Conservation (phyloP, 1,284 basidiomycete species). For the Cryptococcus wingfieldii region DNA sequence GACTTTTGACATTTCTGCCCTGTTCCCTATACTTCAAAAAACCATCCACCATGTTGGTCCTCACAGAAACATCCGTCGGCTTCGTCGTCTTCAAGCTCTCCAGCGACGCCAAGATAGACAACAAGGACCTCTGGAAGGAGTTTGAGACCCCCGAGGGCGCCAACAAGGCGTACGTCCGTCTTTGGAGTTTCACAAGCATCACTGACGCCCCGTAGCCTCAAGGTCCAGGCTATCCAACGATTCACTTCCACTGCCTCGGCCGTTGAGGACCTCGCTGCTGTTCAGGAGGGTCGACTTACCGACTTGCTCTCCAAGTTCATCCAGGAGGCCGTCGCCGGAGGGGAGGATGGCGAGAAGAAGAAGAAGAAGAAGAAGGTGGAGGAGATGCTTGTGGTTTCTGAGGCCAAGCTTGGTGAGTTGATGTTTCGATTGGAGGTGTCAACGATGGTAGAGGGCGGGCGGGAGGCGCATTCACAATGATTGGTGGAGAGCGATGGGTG, state of each 20-base stretch:
- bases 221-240: constrained; percentile 90
- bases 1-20: background rate
- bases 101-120: constrained; percentile 81
- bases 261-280: constrained; percentile 95
- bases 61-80: constrained; percentile 54
- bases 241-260: constrained; percentile 94
- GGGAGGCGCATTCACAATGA: too few relatives aligned
- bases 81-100: constrained; percentile 97
- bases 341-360: constrained; percentile 37
- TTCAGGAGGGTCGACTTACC: constrained; percentile 88
- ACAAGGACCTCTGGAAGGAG: constrained; percentile 81
- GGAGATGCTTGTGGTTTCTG: constrained; percentile 81
- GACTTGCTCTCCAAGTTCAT: constrained; percentile 93
- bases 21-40: background rate
- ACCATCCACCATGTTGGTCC: constrained; percentile 48
- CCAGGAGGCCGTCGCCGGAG: constrained; percentile 71
- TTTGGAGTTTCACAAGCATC: background rate
- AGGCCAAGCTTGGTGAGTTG: constrained; percentile 79
- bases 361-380: constrained; percentile 69
- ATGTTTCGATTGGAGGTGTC: background rate
- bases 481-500: background rate
- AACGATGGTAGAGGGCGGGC: background rate
- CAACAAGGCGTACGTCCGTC: constrained; percentile 72
- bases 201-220: constrained; percentile 58
- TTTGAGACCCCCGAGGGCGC: constrained; percentile 89